Percentiles rank a stretch among this genome's conserved stretches.
These are phyloP conservation scores for Brassica nigra DNA, from an alignment of 345 rosid genomes.

Conservation along the genomic window DNA sequence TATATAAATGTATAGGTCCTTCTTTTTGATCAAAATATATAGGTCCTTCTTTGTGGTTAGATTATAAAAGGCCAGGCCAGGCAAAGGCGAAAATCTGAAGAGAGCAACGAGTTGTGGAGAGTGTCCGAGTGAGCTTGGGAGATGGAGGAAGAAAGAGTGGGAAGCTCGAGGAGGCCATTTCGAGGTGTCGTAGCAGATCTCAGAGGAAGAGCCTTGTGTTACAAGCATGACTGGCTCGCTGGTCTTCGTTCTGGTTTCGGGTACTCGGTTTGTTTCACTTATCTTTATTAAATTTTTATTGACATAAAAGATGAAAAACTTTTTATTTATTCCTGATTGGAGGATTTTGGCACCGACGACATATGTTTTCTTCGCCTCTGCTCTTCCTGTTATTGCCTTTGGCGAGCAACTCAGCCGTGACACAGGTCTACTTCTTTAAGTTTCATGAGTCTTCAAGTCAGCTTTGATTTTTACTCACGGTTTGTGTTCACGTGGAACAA, in stretches of 20 bases:
- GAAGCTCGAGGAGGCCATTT: conserved; percentile 48
- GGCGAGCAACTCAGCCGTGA: conserved; percentile 83
- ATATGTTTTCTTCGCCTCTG: conserved; percentile 80
- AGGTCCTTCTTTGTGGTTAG: background rate
- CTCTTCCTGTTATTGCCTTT: conserved; percentile 82
- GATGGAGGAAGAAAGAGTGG: conserved; percentile 43
- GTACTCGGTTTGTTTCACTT: conserved; percentile 22
- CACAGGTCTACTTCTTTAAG: conserved; percentile 49
- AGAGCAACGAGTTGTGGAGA: background rate
- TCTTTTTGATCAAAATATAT: no score
- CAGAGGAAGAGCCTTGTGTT: conserved; percentile 61
- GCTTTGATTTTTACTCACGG: background rate
- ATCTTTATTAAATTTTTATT: background rate
- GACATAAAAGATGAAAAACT: background rate
- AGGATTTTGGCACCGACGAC: conserved; percentile 84
- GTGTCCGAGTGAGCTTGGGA: conserved; percentile 12
- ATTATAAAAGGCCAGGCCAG: background rate
- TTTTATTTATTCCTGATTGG: background rate
- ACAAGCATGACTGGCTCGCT: conserved; percentile 68
- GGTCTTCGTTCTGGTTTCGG: conserved; percentile 62
- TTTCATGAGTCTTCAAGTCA: background rate
- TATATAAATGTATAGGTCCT: no score
- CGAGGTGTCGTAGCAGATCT: conserved; percentile 60
- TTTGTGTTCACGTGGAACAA: conserved; percentile 20
- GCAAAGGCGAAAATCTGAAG: background rate